These are phyloP conservation scores for Boletus barrowsii DNA, from an alignment of 768 basidiomycete species.

Conservation along the genomic window DNA sequence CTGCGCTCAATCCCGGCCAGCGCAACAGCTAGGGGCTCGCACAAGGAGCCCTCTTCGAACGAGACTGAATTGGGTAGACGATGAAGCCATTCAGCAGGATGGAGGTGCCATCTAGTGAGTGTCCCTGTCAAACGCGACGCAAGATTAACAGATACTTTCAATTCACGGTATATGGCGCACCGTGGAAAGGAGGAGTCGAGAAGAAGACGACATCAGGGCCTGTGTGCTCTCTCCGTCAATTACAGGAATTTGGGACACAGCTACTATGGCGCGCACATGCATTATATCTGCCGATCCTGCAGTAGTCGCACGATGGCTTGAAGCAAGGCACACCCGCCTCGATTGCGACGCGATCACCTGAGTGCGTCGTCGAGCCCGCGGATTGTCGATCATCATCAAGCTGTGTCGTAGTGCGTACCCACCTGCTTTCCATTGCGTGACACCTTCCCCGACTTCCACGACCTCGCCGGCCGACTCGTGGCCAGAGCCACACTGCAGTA, in stretches of 20 bases:
- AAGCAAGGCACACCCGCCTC: constrained; percentile 71
- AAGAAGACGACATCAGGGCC: constrained; percentile 56
- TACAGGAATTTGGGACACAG: not conserved
- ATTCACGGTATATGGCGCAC: constrained; percentile 27
- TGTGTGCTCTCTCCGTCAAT: constrained; percentile 9
- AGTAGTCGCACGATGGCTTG: constrained; percentile 56
- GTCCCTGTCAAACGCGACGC: constrained; percentile 41
- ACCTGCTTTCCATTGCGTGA: constrained; percentile 63
- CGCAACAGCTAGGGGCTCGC: constrained; percentile 66
- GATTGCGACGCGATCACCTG: constrained; percentile 66
- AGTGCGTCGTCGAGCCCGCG: not conserved
- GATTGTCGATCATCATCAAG: not conserved
- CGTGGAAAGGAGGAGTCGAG: constrained; percentile 68
- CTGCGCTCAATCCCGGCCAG: constrained; percentile 66
- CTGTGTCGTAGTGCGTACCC: constrained; percentile 7
- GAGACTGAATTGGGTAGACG: constrained; percentile 58
- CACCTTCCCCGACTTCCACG: constrained; percentile 62
- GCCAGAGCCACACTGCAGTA: constrained; percentile 57
- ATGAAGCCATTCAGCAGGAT: constrained; percentile 67
- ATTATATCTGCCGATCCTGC: constrained; percentile 64
- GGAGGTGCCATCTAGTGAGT: constrained; percentile 62
- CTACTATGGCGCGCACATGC: constrained; percentile 39
- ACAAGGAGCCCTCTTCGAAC: constrained; percentile 66
- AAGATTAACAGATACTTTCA: not conserved
- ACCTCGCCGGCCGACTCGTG: constrained; percentile 72